Evolutionary conservation across 2,329 filamentous ascomycete species (phyloP), one percentile per base, ranked within the genome.

Genomic region (Ascocoryne sarcoides): DNA sequence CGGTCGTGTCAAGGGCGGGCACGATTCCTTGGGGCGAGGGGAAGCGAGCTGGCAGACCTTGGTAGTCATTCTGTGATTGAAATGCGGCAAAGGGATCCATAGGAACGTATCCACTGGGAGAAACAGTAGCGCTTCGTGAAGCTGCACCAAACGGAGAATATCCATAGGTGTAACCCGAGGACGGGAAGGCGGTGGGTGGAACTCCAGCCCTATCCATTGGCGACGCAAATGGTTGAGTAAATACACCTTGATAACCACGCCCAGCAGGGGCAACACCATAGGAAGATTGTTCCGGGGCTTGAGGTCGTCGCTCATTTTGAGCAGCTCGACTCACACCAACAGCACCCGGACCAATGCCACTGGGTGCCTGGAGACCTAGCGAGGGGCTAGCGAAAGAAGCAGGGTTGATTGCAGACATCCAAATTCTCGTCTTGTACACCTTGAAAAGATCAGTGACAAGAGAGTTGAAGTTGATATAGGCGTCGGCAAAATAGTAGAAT

Each of bases 351-450:
- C 77, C 76, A 51, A 83, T 71, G 19, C 75, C 75, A 47, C 77
- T 80, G 1, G 82, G 78, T 2, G 80, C 77, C 58, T 82, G 79
- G 16, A 88, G 67, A 18, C 82, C 82, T 36, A 85, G 69, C 3
- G 78, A 79, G 14, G 84, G 83, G 47, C 80, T 89, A 17, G 84
- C 84, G 62, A 96, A 95, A 0, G 90, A 95, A 4, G 90, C 92
- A 5, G 92, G 92, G 60, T 98, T 98, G 62, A 98, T 94, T 3
- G 92, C 92, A 4, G 90, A 96, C 86, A 98, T 95, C 92, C 92
- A 98, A 56, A 98, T 98, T 53, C 93, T 79, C 16, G 90, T 95
- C 69, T 98, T 98, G 73, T 96, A 98, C 47, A 96, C 90, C 65
- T 96, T 96, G 75, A 96, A 98, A 10, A 98, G 72, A 60, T 98